phyloP scores from a whole-genome alignment of 345 rosid species.

The Citrus sp. region DNA sequence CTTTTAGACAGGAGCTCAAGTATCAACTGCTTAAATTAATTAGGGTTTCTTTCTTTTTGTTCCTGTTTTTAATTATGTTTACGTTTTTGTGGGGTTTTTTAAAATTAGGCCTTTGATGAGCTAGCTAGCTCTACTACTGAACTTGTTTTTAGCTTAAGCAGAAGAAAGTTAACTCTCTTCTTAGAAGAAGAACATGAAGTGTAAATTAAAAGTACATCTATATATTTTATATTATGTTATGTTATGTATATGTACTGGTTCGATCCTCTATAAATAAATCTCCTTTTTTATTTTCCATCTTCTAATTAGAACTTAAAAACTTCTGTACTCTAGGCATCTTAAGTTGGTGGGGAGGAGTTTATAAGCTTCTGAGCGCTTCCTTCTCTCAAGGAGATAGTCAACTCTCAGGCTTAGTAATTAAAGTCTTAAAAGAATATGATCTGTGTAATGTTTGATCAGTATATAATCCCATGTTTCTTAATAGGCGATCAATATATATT shows the following conservation, averaged over 20 bases:
- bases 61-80: too few species aligned
- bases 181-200: not conserved
- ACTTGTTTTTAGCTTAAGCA: not conserved
- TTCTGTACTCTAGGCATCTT: not conserved
- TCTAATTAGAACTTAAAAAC: not conserved
- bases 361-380: too few species aligned
- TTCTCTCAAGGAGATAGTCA: not conserved
- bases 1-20: constrained; percentile 18
- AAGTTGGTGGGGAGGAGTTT: not conserved
- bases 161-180: not conserved
- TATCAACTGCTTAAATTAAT: not conserved
- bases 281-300: not conserved
- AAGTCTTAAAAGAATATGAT: too few species aligned
- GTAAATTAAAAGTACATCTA: not conserved
- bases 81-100: not conserved
- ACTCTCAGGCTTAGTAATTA: not conserved
- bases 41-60: not conserved
- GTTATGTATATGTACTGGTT: not conserved
- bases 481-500: too few species aligned
- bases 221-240: not conserved
- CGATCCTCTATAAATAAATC: not conserved
- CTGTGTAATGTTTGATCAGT: too few species aligned
- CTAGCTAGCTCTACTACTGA: not conserved
- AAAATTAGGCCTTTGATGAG: not conserved
- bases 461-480: too few species aligned